phyloP scores from a whole-genome alignment of 2,329 filamentous ascomycete species.

The Zasmidium citrigriseum region DNA sequence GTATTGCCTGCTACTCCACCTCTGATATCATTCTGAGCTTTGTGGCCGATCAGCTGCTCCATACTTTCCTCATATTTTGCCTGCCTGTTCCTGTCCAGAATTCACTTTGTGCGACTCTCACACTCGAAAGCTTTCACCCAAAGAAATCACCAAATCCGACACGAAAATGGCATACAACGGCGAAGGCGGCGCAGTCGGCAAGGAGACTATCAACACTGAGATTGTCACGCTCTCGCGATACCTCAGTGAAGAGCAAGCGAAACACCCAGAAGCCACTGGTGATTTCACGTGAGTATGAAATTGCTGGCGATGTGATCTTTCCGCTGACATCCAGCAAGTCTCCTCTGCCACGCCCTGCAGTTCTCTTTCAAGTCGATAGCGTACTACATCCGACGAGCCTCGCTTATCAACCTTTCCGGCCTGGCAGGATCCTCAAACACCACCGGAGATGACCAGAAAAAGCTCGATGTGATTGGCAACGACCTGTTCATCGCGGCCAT shows the following conservation, averaged over 20 bases:
- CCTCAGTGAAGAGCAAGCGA: slow-evolving; percentile 92
- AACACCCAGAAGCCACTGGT: slow-evolving; percentile 91
- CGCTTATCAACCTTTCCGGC: slow-evolving; percentile 83
- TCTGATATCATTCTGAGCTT: slow-evolving; percentile 30
- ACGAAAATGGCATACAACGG: background rate
- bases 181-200: background rate
- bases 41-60: slow-evolving; percentile 9
- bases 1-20: slow-evolving; percentile 23
- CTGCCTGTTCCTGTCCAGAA: background rate
- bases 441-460: slow-evolving; percentile 98
- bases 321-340: slow-evolving; percentile 52
- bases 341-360: slow-evolving; percentile 95
- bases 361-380: slow-evolving; percentile 99
- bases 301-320: background rate
- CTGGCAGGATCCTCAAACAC: slow-evolving; percentile 92
- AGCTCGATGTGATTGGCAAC: slow-evolving; percentile 98
- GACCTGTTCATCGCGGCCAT: slow-evolving; percentile 96
- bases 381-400: slow-evolving; percentile 97
- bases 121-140: background rate
- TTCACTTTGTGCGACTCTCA: background rate
- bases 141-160: background rate
- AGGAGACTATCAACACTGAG: slow-evolving; percentile 87
- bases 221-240: slow-evolving; percentile 95
- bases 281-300: slow-evolving; percentile 84
- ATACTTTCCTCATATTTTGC: background rate